phyloP scores from a whole-genome alignment of 169 alveolate genomes.

The Eimeria sp. region DNA sequence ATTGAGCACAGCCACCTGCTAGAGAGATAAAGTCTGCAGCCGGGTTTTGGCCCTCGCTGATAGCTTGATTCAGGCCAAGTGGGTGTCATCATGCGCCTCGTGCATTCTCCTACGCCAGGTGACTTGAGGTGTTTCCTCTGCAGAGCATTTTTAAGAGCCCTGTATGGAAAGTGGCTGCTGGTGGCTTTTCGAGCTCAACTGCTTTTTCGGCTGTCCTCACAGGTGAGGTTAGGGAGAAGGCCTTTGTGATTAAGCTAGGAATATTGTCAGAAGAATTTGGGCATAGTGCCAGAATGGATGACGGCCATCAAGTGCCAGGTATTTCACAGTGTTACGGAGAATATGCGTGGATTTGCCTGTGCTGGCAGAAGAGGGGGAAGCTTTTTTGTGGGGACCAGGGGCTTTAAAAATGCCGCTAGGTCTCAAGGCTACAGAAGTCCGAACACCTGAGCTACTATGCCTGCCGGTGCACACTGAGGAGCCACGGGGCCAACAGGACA shows the following conservation, averaged over 20 bases:
- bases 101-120: background rate
- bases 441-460: background rate
- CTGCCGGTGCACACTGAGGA: background rate
- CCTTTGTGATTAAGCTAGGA: background rate
- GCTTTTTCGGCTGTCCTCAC: constrained; percentile 56
- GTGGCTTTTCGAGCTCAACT: constrained; percentile 63
- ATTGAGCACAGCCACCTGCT: background rate
- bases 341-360: background rate
- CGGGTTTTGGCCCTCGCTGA: background rate
- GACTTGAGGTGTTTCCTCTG: background rate
- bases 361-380: constrained; percentile 33
- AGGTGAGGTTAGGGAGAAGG: constrained; percentile 8
- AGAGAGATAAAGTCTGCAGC: background rate
- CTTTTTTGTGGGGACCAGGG: constrained; percentile 70
- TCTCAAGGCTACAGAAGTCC: background rate
- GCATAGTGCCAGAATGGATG: too few relatives aligned
- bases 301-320: background rate
- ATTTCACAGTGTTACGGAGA: background rate
- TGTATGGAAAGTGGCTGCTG: constrained; percentile 36
- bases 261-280: background rate
- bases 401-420: constrained; percentile 21
- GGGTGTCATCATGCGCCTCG: background rate
- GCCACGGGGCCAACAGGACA: background rate
- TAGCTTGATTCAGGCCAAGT: background rate
- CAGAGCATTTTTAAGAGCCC: constrained; percentile 44